Evolutionary conservation across 345 rosid genomes (phyloP).

Genomic region (Psidium friedrichsthalianum): DNA sequence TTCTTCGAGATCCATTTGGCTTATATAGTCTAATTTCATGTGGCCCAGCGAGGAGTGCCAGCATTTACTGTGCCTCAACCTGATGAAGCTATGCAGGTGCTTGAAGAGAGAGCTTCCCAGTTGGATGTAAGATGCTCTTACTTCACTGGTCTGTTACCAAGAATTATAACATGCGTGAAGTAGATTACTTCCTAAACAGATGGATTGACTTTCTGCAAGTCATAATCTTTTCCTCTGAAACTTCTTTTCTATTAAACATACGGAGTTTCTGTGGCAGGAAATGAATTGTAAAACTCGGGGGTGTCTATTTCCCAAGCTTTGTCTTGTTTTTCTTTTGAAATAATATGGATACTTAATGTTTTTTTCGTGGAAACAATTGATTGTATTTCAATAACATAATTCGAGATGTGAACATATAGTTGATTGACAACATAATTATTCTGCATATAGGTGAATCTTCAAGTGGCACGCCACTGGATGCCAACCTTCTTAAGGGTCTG

Average conservation of each 20-base stretch:
- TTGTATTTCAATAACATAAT: not conserved
- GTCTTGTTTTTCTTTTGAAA: not conserved
- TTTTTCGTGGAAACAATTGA: not conserved
- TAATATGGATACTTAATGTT: not conserved
- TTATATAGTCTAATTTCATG: not conserved
- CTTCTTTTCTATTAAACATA: not conserved
- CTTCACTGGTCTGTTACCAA: not conserved
- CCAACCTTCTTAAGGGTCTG: slow-evolving; percentile 44
- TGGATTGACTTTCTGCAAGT: not conserved
- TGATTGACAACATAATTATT: not conserved
- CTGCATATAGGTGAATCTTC: slow-evolving; percentile 59
- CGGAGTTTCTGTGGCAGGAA: not conserved
- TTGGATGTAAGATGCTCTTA: slow-evolving; percentile 40
- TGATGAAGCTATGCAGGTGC: slow-evolving; percentile 91
- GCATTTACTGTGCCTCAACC: slow-evolving; percentile 94
- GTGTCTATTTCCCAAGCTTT: not conserved
- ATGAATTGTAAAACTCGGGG: not conserved
- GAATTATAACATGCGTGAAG: not conserved
- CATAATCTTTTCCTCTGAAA: not conserved
- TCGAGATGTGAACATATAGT: not conserved
- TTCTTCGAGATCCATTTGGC: not conserved
- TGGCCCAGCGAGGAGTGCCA: slow-evolving; percentile 61
- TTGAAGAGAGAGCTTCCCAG: slow-evolving; percentile 62
- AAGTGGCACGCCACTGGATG: slow-evolving; percentile 56
- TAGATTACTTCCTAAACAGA: not conserved